Evolutionary conservation across 495 filamentous ascomycete species (phyloP), one percentile per base, ranked within the genome.

Genomic region (Neurospora sp.): DNA sequence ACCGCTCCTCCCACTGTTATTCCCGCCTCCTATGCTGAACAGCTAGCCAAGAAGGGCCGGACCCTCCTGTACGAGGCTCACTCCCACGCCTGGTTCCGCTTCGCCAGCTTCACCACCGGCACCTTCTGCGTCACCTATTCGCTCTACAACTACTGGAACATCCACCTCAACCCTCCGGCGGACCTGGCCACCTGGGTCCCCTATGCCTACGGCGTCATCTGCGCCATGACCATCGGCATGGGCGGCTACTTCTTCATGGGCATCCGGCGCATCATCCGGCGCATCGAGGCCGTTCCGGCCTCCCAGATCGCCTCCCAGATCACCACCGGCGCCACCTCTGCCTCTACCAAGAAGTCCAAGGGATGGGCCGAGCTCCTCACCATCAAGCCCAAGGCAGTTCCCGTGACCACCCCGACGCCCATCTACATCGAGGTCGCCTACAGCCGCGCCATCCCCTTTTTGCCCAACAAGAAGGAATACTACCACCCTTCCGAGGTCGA

Each of bases 11-110:
- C 53, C 53, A 65, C 53, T 3, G 2, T 9, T 0, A 12, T 65
- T n/a, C 72, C 48, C 18, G 35, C 78, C 69, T 74, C 80, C 59
- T 88, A 82, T 77, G 83, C 83, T 40, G 75, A 82, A 39, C 80
- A 78, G 27, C 83, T 89, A 48, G 84, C 85, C 2, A 73, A 76
- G 22, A 83, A 82, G 38, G 53, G 78, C 31, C 82, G 84, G 31
- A 87, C 85, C 9, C 78, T 87, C 0, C 81, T 93, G 40, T 93
- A 89, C 82, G 82, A 88, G 72, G 85, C 88, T 1, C 89, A 85
- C 5, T 89, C 89, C 5, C 89, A 92, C 74, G 84, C 84, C 70
- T 80, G 83, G 75, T 91, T 88, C 80, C 79, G 88, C 41, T 71
- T 87, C 48, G 86, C 87, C 42, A 86, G 87, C 77, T 89, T 91